Base-by-base conservation (phyloP, 345 rosid genomes). In the Luvunga scandens region DNA sequence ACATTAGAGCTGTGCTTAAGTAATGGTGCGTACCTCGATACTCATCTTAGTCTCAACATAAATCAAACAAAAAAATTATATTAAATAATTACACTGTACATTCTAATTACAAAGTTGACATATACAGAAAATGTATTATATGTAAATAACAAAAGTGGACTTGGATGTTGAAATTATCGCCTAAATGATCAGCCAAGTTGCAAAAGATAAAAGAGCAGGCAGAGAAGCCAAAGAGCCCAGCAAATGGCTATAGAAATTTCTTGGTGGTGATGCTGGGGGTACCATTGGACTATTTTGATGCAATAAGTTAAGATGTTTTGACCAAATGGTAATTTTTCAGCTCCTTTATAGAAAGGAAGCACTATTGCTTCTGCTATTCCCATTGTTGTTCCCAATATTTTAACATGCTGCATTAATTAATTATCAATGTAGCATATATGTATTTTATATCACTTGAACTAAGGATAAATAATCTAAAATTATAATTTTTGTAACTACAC, bases 331-430 rank as follows among this genome's bases (percentile, higher is more conserved):
- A 39, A 86, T 63, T 10, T 66, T 14, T 75, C 77, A 6, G 31
- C 13, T 7, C 93, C 92, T 77, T 87, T 89, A 78, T 83, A 90
- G 71, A 91, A 84, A 8, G 93, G 86, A 60, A 91, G 79, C 1
- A 87, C 57, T 88, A 87, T 88, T 22, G 91, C 93, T 21, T 93
- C 96, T 3, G 81, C 78, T 1, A 90, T 78, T 24, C 91, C 92
- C 30, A 84, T 12, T 53, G 85, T 3, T 55, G 96, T 90, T 34
- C 96, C 96, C 2, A 76, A 30, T 45, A 90, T 81, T 64, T 88
- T 91, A 38, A 36, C 39, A 36, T 7, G 39, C 0, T 36, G 9
- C 1, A 38, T 2, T 38, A 38, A 2, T 38, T 38, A 38, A 38
- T 38, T 38, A 38, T 9, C 42, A 38, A 38, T 38, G 10, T 38